phyloP scores from a whole-genome alignment of 306 rosid genomes.

The Fragaria ananassa region DNA sequence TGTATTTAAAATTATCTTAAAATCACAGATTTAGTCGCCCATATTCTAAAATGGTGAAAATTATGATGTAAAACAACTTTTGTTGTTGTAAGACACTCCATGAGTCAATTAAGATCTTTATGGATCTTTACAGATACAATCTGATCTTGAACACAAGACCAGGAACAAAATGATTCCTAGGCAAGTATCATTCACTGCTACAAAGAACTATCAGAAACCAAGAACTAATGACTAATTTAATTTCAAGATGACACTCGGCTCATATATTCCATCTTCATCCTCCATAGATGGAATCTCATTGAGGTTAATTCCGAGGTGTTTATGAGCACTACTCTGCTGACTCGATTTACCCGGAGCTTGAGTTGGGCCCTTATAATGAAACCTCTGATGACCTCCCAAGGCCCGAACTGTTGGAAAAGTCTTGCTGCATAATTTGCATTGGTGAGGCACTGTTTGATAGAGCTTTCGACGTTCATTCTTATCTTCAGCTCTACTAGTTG shows the following conservation, averaged over 20 bases:
- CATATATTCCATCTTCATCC: slow-evolving; percentile 6
- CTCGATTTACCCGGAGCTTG: neutral
- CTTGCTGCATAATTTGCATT: slow-evolving; percentile 10
- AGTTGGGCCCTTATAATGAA: neutral
- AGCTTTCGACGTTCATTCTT: neutral
- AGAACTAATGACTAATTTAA: slow-evolving; percentile 2
- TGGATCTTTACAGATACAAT: neutral
- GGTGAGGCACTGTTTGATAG: neutral
- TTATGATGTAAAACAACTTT: too few species aligned
- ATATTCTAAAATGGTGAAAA: too few species aligned
- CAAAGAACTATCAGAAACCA: neutral
- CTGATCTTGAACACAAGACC: neutral
- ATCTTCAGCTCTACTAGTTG: neutral
- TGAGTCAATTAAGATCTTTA: neutral
- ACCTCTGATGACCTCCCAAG: slow-evolving; percentile 30
- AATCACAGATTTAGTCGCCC: too few species aligned
- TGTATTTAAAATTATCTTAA: too few species aligned
- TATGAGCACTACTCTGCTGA: neutral
- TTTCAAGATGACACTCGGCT: slow-evolving; percentile 9
- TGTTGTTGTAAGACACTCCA: too few species aligned
- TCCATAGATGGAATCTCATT: slow-evolving; percentile 36
- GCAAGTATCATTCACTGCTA: neutral
- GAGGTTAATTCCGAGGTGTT: slow-evolving; percentile 37
- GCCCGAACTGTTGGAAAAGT: slow-evolving; percentile 19
- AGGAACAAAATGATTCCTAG: neutral